A percentile compares a stretch with the other conserved stretches of the same genome.
Evolutionary conservation across 1,284 basidiomycete genomes (phyloP).

Genomic region (Albatrellus sp.): DNA sequence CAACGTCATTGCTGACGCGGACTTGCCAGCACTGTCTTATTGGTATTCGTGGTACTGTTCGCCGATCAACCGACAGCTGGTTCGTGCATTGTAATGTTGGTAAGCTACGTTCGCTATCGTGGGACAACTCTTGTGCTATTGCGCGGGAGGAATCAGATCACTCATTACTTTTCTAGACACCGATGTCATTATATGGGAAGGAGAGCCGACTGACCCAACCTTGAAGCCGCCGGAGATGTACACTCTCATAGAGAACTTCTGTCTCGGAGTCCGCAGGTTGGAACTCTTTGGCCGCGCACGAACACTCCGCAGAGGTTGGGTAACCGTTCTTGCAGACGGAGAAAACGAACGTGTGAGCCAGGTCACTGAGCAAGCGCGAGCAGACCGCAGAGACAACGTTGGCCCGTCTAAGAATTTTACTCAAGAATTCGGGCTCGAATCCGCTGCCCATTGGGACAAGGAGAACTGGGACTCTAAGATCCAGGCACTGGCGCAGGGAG

Average conservation of each 20-base stretch:
- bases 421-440: slow-evolving; percentile 1
- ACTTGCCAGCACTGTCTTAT: slow-evolving; percentile 96
- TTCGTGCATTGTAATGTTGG: slow-evolving; percentile 98
- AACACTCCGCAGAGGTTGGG: slow-evolving; percentile 82
- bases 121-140: background rate
- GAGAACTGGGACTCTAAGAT: slow-evolving; percentile 1
- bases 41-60: slow-evolving; percentile 96
- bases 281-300: slow-evolving; percentile 79
- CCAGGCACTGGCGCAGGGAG: background rate
- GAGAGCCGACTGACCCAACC: slow-evolving; percentile 66
- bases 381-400: slow-evolving; percentile 8
- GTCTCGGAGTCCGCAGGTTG: slow-evolving; percentile 83
- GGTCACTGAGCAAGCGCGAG: slow-evolving; percentile 13
- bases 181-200: slow-evolving; percentile 94
- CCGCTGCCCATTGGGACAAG: background rate
- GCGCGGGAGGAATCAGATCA: slow-evolving; percentile 1
- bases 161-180: slow-evolving; percentile 49
- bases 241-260: slow-evolving; percentile 94
- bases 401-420: slow-evolving; percentile 23
- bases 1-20: slow-evolving; percentile 72
- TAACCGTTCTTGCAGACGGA: slow-evolving; percentile 68
- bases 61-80: slow-evolving; percentile 85
- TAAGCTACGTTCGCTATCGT: slow-evolving; percentile 22
- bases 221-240: slow-evolving; percentile 93
- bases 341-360: slow-evolving; percentile 38